Conservation (phyloP, 495 filamentous ascomycete species). For the Terfezia boudieri region DNA sequence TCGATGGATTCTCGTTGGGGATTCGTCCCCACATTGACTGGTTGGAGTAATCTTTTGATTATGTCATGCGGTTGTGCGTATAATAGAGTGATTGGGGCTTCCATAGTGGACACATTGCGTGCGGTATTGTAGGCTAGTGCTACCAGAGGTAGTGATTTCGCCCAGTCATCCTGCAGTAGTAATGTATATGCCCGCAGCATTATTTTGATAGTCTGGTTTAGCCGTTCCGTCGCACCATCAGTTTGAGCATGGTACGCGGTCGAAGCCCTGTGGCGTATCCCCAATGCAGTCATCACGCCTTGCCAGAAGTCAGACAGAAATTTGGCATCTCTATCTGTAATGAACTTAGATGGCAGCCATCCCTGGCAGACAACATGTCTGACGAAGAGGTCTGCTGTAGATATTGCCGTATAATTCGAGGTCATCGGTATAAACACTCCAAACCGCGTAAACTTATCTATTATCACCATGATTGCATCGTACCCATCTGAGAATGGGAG, state of each 20-base stretch:
- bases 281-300: background rate
- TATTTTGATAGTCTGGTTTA: background rate
- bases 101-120: background rate
- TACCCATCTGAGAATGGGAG: background rate
- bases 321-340: background rate
- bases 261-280: background rate
- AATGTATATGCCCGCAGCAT: background rate
- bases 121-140: background rate
- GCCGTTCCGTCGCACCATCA: background rate
- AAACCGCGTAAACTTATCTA: background rate
- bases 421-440: background rate
- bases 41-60: background rate
- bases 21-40: background rate
- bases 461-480: background rate
- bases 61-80: background rate
- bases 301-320: background rate
- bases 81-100: background rate
- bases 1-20: background rate
- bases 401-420: background rate
- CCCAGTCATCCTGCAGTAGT: background rate
- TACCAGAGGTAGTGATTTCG: background rate
- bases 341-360: background rate
- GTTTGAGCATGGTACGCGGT: background rate
- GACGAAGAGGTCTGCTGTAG: background rate
- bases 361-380: background rate